phyloP scores from a whole-genome alignment of 2,329 filamentous ascomycete genomes.

The Lachnellula arida region DNA sequence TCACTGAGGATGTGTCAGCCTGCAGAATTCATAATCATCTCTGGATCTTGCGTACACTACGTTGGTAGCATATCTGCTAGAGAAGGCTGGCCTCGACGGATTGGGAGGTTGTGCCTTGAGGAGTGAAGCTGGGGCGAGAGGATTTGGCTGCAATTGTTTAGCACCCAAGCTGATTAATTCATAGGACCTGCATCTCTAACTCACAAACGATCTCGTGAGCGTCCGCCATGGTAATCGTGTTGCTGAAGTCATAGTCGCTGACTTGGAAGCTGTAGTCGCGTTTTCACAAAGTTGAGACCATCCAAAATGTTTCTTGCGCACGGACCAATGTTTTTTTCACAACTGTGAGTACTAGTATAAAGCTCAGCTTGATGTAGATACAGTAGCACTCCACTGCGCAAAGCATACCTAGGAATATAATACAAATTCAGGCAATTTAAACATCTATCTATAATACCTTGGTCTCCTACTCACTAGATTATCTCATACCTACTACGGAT shows the following conservation, averaged over 20 bases:
- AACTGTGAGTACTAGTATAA: background rate
- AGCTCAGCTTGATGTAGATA: background rate
- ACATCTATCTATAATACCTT: no score
- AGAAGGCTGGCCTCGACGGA: background rate
- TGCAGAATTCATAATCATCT: background rate
- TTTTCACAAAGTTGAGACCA: background rate
- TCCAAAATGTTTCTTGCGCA: background rate
- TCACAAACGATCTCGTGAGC: constrained; percentile 16
- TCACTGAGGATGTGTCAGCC: constrained; percentile 1
- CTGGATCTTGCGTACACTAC: constrained; percentile 2
- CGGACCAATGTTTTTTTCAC: background rate
- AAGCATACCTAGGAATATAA: background rate
- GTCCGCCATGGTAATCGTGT: constrained; percentile 24
- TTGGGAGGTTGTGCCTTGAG: constrained; percentile 2
- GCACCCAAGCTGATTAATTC: background rate
- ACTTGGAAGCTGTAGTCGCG: background rate
- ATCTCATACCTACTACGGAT: no score
- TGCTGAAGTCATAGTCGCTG: background rate
- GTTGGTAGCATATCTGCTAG: constrained; percentile 9
- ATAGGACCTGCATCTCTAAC: background rate
- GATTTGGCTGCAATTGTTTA: constrained; percentile 17
- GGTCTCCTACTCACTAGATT: no score
- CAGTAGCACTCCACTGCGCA: background rate
- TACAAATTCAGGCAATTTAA: no score
- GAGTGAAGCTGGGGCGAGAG: constrained; percentile 7